Base-by-base conservation (phyloP, 1,284 basidiomycete genomes). In the Golubevia pallescens region DNA sequence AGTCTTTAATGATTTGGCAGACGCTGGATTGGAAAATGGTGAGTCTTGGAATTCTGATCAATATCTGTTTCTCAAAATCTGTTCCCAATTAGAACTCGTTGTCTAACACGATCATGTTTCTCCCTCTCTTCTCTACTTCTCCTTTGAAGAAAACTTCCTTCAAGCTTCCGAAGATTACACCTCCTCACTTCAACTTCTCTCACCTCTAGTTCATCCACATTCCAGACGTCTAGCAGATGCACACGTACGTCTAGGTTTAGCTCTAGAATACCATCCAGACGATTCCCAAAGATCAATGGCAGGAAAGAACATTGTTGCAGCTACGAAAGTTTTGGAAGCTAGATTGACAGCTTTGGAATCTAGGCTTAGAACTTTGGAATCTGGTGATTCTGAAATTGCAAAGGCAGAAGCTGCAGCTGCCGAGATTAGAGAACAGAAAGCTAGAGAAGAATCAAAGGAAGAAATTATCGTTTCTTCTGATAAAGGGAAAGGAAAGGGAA, bases 1-100 rank as follows among this genome's bases (percentile, higher is more conserved):
- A 57, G 80, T 84, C n/a, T 67, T 78, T 54, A 82, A 82, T 64
- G 70, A 78, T 62, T 71, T 84, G n/a, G 81, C 77, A 42, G 81
- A 84, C 55, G 73, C 83, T 4, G 81, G 81, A 13, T 65, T 84
- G 34, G 81, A 84, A 60, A 71, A 70, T n/a, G 80, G 72, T 74
- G 54, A 48, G 72, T 65, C 10, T 38, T n/a, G n/a, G n/a, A n/a
- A n/a, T n/a, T n/a, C n/a, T n/a, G n/a, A n/a, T n/a, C n/a, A n/a
- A n/a, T n/a, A n/a, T n/a, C n/a, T n/a, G n/a, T n/a, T n/a, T n/a
- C n/a, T n/a, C n/a, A n/a, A n/a, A n/a, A n/a, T n/a, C n/a, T n/a
- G n/a, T n/a, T n/a, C n/a, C n/a, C n/a, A n/a, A n/a, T n/a, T n/a
- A n/a, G 5, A 10, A 38, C 10, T 38, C 34, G 34, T 38, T 38